phyloP scores from a whole-genome alignment of 192 early-diverging fungal species.

The Mortierella hygrophila region DNA sequence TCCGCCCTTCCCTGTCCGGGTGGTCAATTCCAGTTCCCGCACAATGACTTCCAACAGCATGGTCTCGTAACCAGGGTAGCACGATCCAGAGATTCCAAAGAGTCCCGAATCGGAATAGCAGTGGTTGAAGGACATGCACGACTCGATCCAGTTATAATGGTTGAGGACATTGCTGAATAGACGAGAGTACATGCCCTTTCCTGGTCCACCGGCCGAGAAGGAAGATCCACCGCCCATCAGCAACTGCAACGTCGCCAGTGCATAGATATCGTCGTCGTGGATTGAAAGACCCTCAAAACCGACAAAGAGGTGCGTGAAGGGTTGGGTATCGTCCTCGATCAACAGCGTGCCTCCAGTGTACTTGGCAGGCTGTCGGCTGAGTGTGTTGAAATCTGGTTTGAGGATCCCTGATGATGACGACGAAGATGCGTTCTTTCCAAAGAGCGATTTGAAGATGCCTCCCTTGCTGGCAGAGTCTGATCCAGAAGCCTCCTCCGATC shows the following conservation, averaged over 20 bases:
- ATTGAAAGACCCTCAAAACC: conserved; percentile 90
- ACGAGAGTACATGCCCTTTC: conserved; percentile 99
- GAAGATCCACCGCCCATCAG: conserved; percentile 96
- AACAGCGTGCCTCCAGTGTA: conserved; percentile 90
- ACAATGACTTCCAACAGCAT: conserved; percentile 85
- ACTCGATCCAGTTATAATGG: conserved; percentile 95
- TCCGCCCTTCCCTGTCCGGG: conserved; percentile 55
- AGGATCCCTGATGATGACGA: conserved; percentile 10
- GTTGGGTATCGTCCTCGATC: conserved; percentile 74
- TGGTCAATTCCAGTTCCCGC: conserved; percentile 84
- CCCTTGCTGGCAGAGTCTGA: conserved; percentile 36
- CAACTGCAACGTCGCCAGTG: conserved; percentile 89
- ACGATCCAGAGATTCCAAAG: conserved; percentile 93
- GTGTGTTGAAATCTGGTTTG: conserved; percentile 23
- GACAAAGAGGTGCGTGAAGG: conserved; percentile 90
- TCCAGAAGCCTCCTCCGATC: conserved; percentile 12
- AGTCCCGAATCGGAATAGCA: conserved; percentile 92
- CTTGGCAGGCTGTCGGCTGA: conserved; percentile 64
- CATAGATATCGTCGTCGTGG: conserved; percentile 91
- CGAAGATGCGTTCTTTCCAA: background rate
- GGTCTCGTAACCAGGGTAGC: conserved; percentile 81
- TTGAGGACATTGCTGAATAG: conserved; percentile 96
- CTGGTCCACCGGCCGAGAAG: conserved; percentile 97
- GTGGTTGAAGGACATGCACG: conserved; percentile 92
- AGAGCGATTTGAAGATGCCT: conserved; percentile 37